A percentile compares a stretch with the other conserved stretches of the same genome.
Evolutionary conservation across 2,329 filamentous ascomycete genomes (phyloP).

Genomic region (Ophiostoma sp.): DNA sequence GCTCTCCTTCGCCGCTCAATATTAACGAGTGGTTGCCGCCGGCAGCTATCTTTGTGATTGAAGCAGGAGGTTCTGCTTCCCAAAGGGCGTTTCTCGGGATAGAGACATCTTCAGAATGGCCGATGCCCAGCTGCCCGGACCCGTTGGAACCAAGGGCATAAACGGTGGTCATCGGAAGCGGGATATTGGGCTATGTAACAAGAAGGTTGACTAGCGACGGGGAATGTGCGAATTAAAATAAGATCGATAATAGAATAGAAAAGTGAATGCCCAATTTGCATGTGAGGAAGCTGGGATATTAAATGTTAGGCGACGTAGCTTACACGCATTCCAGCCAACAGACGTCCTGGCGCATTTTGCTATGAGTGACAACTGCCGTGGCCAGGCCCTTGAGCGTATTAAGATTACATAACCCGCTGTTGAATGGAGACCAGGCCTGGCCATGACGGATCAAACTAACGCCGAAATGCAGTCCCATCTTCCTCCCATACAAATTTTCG

Average conservation of each 20-base stretch:
- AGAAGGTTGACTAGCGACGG: not conserved
- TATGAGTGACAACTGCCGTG: not conserved
- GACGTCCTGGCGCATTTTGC: not conserved
- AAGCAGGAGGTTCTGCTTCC: slow-evolving; percentile 30
- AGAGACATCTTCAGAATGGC: slow-evolving; percentile 65
- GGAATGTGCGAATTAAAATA: not conserved
- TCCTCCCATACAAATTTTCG: not conserved
- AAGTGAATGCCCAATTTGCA: too few relatives aligned
- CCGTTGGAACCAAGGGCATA: slow-evolving; percentile 73
- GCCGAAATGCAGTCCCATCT: slow-evolving; percentile 9
- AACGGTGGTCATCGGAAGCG: slow-evolving; percentile 43
- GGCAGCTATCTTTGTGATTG: slow-evolving; percentile 43
- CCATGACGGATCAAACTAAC: slow-evolving; percentile 20
- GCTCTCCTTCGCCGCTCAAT: slow-evolving; percentile 50
- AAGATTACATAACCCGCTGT: slow-evolving; percentile 3
- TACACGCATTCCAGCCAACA: slow-evolving; percentile 1
- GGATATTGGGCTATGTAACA: not conserved
- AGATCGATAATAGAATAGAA: not conserved
- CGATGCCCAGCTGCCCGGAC: slow-evolving; percentile 67
- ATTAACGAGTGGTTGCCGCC: slow-evolving; percentile 87
- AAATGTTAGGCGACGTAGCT: not conserved
- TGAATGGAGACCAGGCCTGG: not conserved
- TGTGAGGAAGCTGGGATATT: too few relatives aligned
- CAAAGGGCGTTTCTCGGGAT: slow-evolving; percentile 60
- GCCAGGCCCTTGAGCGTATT: not conserved